Evolutionary conservation across 1,284 basidiomycete species (phyloP).

Genomic region (Irpex rosettiformis): DNA sequence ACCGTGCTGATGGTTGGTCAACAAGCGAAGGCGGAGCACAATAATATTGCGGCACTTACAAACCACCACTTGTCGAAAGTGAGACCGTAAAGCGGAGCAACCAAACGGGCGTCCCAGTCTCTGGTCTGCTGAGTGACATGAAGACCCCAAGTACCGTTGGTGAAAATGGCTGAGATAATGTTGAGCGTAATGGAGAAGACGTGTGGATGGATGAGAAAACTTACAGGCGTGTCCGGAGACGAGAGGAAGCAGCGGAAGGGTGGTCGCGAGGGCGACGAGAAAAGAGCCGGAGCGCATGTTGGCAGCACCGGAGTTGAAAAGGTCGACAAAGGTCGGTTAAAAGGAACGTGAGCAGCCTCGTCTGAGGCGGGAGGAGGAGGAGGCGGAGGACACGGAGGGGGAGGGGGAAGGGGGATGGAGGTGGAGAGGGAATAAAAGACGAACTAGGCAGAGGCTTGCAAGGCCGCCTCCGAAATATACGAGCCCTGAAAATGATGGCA

Average conservation of each 20-base stretch:
- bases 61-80: conserved; percentile 72
- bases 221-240: conserved; percentile 21
- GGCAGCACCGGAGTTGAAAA: neutral
- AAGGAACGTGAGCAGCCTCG: conserved; percentile 14
- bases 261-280: conserved; percentile 20
- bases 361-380: neutral
- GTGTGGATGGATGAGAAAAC: neutral
- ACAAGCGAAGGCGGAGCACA: neutral
- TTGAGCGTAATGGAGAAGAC: neutral
- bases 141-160: conserved; percentile 45
- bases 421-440: conserved; percentile 1
- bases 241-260: conserved; percentile 22
- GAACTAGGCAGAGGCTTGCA: neutral
- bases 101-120: conserved; percentile 52
- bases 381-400: conserved; percentile 3
- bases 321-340: neutral
- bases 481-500: neutral
- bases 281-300: conserved; percentile 21
- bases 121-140: conserved; percentile 51
- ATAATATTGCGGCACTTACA: conserved; percentile 3
- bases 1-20: conserved; percentile 34
- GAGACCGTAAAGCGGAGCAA: conserved; percentile 50
- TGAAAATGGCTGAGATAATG: conserved; percentile 27
- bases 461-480: neutral
- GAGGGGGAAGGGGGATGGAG: neutral